A percentile compares a stretch with the other conserved stretches of the same genome.
phyloP scores from a whole-genome alignment of 1,284 basidiomycete genomes.

The Fomitopsis betulina region DNA sequence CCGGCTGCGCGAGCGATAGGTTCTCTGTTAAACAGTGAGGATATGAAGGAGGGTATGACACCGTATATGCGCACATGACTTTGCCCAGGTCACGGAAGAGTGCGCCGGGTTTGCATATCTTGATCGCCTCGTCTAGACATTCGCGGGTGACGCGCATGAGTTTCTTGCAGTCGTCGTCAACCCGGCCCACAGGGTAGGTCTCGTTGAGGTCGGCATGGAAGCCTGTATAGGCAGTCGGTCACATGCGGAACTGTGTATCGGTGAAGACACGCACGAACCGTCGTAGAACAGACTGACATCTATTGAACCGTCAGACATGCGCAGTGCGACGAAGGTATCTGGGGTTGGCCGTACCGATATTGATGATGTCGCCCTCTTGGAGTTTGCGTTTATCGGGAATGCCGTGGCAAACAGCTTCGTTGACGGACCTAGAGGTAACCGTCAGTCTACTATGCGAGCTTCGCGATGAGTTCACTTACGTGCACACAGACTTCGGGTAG shows the following conservation, averaged over 20 bases:
- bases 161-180: slow-evolving; percentile 78
- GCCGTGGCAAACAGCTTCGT: slow-evolving; percentile 97
- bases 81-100: slow-evolving; percentile 83
- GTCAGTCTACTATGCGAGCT: slow-evolving; percentile 6
- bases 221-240: slow-evolving; percentile 37
- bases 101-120: slow-evolving; percentile 86
- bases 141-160: slow-evolving; percentile 80
- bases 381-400: slow-evolving; percentile 89
- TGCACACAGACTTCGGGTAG: slow-evolving; percentile 97
- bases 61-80: slow-evolving; percentile 55
- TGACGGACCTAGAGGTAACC: slow-evolving; percentile 66
- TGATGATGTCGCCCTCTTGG: slow-evolving; percentile 90
- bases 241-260: neutral
- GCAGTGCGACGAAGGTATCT: neutral
- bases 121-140: slow-evolving; percentile 84
- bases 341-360: slow-evolving; percentile 66
- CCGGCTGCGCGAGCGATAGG: slow-evolving; percentile 76
- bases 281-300: slow-evolving; percentile 68
- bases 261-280: slow-evolving; percentile 41
- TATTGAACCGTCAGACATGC: slow-evolving; percentile 22
- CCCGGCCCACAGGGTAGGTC: slow-evolving; percentile 84
- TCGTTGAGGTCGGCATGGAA: slow-evolving; percentile 91
- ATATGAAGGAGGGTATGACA: neutral
- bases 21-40: slow-evolving; percentile 40
- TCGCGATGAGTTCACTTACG: slow-evolving; percentile 45